Evolutionary conservation across 1,139 yeast species (phyloP), one percentile per base, ranked within the genome.

Genomic region (Candida sanyaensis): DNA sequence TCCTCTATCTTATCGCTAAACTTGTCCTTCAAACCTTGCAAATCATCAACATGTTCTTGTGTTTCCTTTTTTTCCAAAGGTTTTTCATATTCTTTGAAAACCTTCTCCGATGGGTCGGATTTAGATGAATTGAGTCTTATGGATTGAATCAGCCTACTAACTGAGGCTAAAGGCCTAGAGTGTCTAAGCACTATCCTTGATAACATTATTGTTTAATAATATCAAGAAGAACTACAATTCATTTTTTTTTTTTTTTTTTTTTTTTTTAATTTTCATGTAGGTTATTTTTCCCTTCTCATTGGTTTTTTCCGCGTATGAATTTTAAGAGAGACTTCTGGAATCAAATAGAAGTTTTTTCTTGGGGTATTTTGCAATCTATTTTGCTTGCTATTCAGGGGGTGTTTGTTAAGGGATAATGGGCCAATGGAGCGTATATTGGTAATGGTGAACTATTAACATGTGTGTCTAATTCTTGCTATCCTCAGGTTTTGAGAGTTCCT

Each of bases 401-500:
- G 26, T 9, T 6, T 2, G 38, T 3, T 17, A 3, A 3, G 21
- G 21, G 21, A 17, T 17, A 17, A 17, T 17, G 21, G n/a, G 21
- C 21, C 21, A 17, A 17, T 17, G 21, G 3, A 17, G 21, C 21
- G 21, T 17, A 17, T 17, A 17, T 17, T 17, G 3, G 21, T 17
- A 17, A 17, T 17, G 21, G 21, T 17, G 3, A 17, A 17, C 21
- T 17, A 17, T 17, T 17, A 17, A 17, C 2, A 17, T 17, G 21
- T 17, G 21, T 3, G 3, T 24, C 28, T 41, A 40, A 28, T 40
- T 23, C 30, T 37, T 38, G 23, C 44, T 42, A 23, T 46, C 51
- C 1, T 53, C 46, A 10, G 48, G 37, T 27, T 51, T 52, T 10
- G 61, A 61, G 32, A 64, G 54, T 13, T 47, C 56, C 6, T 46